Conservation (phyloP, 371 early-diverging fungal genomes). For the Rhizopus sp. region DNA sequence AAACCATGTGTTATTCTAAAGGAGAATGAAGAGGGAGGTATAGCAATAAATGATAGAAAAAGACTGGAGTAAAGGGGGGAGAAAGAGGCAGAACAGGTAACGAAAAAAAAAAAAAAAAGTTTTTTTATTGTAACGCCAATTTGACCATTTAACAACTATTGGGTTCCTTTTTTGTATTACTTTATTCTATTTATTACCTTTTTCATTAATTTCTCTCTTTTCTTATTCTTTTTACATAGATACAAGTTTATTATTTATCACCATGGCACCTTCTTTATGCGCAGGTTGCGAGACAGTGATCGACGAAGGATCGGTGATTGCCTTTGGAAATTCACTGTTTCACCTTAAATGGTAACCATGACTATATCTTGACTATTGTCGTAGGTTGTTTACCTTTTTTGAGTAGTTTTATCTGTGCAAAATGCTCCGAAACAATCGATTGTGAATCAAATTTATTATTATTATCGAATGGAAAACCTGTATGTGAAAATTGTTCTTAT, state of each 20-base stretch:
- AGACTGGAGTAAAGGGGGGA: too few species aligned
- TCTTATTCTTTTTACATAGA: background rate
- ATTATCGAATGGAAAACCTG: constrained; percentile 77
- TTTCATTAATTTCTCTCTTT: background rate
- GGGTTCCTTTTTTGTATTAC: background rate
- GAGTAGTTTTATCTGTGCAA: constrained; percentile 75
- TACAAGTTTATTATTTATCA: background rate
- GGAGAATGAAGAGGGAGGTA: too few species aligned
- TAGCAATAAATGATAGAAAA: too few species aligned
- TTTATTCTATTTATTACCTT: background rate
- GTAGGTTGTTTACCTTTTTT: background rate
- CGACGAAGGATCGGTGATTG: constrained; percentile 77
- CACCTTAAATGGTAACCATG: constrained; percentile 72
- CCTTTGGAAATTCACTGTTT: constrained; percentile 81
- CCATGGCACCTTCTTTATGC: constrained; percentile 48
- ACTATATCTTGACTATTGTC: background rate
- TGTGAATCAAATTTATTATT: constrained; percentile 74
- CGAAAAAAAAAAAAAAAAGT: too few species aligned
- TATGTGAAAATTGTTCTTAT: constrained; percentile 87
- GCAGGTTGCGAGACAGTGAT: constrained; percentile 70
- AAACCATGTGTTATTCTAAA: too few species aligned
- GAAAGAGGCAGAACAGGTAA: background rate
- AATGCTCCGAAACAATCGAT: constrained; percentile 70
- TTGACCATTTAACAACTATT: background rate
- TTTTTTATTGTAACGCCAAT: background rate